A percentile compares a stretch with the other conserved stretches of the same genome.
phyloP scores from a whole-genome alignment of 1,284 basidiomycete species.

The Microbotryum violaceum region DNA sequence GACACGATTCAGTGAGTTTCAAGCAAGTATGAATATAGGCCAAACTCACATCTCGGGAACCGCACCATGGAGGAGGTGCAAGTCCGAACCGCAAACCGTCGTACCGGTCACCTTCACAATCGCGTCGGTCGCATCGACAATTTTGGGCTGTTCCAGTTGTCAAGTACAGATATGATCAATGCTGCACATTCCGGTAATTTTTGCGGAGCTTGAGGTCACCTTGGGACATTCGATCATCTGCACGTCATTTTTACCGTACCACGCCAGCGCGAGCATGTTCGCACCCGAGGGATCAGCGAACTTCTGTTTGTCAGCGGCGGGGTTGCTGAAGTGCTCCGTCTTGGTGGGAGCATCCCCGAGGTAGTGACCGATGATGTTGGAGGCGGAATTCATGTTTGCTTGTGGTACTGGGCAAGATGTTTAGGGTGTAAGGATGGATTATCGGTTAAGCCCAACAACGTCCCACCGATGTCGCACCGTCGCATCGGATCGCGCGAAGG shows the following conservation, averaged over 20 bases:
- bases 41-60: conserved; percentile 54
- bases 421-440: too few relatives aligned
- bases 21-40: too few relatives aligned
- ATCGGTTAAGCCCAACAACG: too few relatives aligned
- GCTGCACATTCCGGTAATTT: conserved; percentile 34
- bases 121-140: conserved; percentile 59
- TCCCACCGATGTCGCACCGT: too few relatives aligned
- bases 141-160: conserved; percentile 53
- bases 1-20: too few relatives aligned
- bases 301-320: conserved; percentile 4
- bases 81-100: conserved; percentile 60
- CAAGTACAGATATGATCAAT: conserved; percentile 45
- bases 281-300: conserved; percentile 24
- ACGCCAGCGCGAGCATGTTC: conserved; percentile 53
- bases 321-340: conserved; percentile 14
- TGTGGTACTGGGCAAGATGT: neutral
- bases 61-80: conserved; percentile 58
- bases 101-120: conserved; percentile 61
- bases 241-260: conserved; percentile 54
- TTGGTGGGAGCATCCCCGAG: neutral
- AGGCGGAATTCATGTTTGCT: neutral
- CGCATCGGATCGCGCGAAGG: too few relatives aligned
- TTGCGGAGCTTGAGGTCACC: neutral
- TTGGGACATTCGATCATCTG: conserved; percentile 23
- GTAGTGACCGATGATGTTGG: neutral